Base-by-base conservation (phyloP, 2,329 filamentous ascomycete genomes). In the Verticillium klebahnii region DNA sequence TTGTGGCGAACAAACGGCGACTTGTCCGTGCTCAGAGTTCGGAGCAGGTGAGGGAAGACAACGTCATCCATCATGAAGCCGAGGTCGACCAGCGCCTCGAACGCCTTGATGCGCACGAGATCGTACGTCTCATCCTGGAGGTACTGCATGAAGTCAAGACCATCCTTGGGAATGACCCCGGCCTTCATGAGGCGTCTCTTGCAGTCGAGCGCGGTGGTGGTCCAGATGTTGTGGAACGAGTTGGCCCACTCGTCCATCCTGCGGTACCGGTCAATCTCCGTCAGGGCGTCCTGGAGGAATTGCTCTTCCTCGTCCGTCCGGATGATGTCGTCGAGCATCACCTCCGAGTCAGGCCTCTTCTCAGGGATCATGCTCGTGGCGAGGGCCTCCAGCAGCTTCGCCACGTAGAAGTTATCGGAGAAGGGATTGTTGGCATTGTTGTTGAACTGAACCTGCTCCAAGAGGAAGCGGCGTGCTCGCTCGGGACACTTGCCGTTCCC, bases 391-490 rank as follows among this genome's bases (percentile, higher is more conserved):
- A 99, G 90, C 29, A 99, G 81, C 25, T 84, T 90, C 8, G 92
- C 88, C 60, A 99, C 86, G 71, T 97, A 99, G 69, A 91, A 88
- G 65, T 93, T 89, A 70, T 99, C 96, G 5, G 93, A 97, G 71
- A 87, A 96, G 58, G 89, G 77, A 69, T 99, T 99, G 63, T 91
- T 89, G 2, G 90, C 89, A 71, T 99, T 99, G 75, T 99, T 93
- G 71, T 99, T 99, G 78, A 93, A 94, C 57, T 91, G 89, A 37
- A 99, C 80, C 71, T 96, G 91, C 68, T 97, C 93, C 25, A 96
- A 85, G 57, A 99, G 85, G 73, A 97, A 96, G 45, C 86, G 85
- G 62, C 93, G 91, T 5, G 92, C 92, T 59, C 88, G 82, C 70
- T 89, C 81, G 0, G 94, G 93, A 60, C 93, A 93, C 69, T 87